Evolutionary conservation across 176 grass and related monocot species (phyloP), one percentile per base, ranked within the genome.

Genomic region (Cenchrus fungigraminus): DNA sequence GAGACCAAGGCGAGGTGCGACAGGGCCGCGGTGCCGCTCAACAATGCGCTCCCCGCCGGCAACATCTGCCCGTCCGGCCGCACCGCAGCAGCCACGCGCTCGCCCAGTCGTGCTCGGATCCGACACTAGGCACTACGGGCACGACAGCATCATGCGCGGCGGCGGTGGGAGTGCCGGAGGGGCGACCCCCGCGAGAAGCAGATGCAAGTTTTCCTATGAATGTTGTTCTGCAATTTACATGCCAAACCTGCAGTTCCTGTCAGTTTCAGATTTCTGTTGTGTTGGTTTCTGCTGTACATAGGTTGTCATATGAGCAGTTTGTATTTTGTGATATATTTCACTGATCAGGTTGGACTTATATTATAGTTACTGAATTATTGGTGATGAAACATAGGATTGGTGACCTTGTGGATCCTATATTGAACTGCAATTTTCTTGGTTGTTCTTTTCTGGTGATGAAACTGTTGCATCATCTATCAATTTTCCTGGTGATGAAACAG

Each of bases 291-390:
- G 25, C 13, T 85, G n/a, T n/a, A 56, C 84, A 29, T 87, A 99
- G 94, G 76, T 94, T 91, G 90, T 90, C 94, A 34, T 97, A 91
- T 61, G 94, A 99, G 52, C 97, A 99, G 72, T 83, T 91, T 71
- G 63, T 92, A 15, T 99, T 97, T 61, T 99, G 97, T 80, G 86
- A 99, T 84, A 92, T 99, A 83, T 99, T 97, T 87, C 97, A 99
- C 79, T 31, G 31, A 1, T 31, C 31, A 31, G 31, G 31, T 31
- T 31, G 31, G 31, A 31, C 31, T 31, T 31, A 31, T 31, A 31
- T 31, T 31, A 31, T 31, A 31, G 31, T 31, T 31, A 31, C 31
- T 31, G 31, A 31, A 31, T 31, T 31, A 31, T 31, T 31, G 31
- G 31, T 31, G 31, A 31, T 31, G 31, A 31, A 31, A 31, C 31